Conservation (phyloP, 768 basidiomycete species). For the Hericium rajendrae region DNA sequence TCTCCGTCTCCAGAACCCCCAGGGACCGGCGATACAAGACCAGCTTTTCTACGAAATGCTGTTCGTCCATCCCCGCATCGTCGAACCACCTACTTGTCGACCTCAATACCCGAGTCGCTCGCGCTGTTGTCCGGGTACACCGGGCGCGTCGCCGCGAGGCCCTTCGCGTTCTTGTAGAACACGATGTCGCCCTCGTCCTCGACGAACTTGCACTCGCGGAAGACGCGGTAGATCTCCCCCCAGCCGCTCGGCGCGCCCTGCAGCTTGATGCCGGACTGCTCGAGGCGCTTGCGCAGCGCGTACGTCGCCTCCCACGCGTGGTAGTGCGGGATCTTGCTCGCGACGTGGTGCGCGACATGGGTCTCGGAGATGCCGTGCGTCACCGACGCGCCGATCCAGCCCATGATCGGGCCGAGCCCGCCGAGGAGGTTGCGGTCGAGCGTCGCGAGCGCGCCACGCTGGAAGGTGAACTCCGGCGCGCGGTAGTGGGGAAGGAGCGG, state of each 20-base stretch:
- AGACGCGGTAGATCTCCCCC: conserved; percentile 72
- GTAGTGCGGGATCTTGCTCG: conserved; percentile 95
- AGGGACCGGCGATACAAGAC: not conserved
- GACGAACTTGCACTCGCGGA: conserved; percentile 79
- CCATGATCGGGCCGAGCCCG: conserved; percentile 70
- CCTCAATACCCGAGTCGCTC: conserved; percentile 62
- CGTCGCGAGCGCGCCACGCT: conserved; percentile 87
- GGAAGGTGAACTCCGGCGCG: conserved; percentile 81
- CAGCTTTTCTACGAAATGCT: too few species aligned
- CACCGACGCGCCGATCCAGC: conserved; percentile 74
- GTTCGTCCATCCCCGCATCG: not conserved
- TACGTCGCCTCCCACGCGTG: conserved; percentile 88
- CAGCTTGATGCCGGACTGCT: conserved; percentile 47
- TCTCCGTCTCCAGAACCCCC: not conserved
- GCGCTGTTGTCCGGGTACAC: conserved; percentile 48
- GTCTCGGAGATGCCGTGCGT: conserved; percentile 94
- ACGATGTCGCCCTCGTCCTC: conserved; percentile 89
- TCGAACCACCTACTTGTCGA: conserved; percentile 22
- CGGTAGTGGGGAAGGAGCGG: conserved; percentile 92
- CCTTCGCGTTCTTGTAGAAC: conserved; percentile 84
- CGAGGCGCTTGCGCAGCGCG: conserved; percentile 70
- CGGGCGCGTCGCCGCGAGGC: conserved; percentile 62
- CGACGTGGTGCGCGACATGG: conserved; percentile 86
- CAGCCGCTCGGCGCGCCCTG: conserved; percentile 71
- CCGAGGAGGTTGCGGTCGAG: conserved; percentile 78